A percentile compares a stretch with the other conserved stretches of the same genome.
phyloP scores from a whole-genome alignment of 495 filamentous ascomycete genomes.

The Venustampulla echinocandica region DNA sequence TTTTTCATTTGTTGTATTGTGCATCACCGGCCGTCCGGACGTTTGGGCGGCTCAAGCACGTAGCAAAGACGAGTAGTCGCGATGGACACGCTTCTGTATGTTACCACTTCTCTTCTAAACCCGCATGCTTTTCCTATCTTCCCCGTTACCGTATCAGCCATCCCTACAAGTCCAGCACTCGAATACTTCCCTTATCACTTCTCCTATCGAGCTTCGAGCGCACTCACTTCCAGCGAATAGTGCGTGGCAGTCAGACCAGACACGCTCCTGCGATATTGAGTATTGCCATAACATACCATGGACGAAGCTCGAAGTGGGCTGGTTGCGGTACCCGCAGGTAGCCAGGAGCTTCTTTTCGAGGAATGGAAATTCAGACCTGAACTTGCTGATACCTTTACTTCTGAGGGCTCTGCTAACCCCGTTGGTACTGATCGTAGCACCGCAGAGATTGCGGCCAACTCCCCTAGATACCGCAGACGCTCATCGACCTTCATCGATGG shows the following conservation, averaged over 20 bases:
- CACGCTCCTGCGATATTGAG: too few species aligned
- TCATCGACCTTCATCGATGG: slow-evolving; percentile 96
- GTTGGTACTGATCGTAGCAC: slow-evolving; percentile 41
- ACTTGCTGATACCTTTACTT: slow-evolving; percentile 1
- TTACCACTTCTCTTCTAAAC: slow-evolving; percentile 15
- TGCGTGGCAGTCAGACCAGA: too few species aligned
- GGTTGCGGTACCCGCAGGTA: too few species aligned
- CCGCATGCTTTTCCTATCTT: background rate
- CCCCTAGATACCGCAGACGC: slow-evolving; percentile 70
- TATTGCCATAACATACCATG: too few species aligned
- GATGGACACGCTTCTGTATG: slow-evolving; percentile 82
- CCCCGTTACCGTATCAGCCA: too few species aligned
- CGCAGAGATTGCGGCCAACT: slow-evolving; percentile 79
- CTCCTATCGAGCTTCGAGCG: background rate
- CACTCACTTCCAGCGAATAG: background rate
- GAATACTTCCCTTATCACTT: background rate
- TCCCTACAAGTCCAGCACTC: too few species aligned
- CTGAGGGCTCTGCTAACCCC: slow-evolving; percentile 1
- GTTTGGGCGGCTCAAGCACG: background rate
- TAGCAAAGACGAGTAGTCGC: too few species aligned
- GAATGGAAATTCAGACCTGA: slow-evolving; percentile 13
- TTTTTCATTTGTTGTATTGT: too few species aligned
- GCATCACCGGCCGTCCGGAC: too few species aligned
- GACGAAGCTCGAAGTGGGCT: too few species aligned
- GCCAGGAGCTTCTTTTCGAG: too few species aligned